phyloP scores from a whole-genome alignment of 495 filamentous ascomycete species.

The Thermochaetoides thermophila region DNA sequence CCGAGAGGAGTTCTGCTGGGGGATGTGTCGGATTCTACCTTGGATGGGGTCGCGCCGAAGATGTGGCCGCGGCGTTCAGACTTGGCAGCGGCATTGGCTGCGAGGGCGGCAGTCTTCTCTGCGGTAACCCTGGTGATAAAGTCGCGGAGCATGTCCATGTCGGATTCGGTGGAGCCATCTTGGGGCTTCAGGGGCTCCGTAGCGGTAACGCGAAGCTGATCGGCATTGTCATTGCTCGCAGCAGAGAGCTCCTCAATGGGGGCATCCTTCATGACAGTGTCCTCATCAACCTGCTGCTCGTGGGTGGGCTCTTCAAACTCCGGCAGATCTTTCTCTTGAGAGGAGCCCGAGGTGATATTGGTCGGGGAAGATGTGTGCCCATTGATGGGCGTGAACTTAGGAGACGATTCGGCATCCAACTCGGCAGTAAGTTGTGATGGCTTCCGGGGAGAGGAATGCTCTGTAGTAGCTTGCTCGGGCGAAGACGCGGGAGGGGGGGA shows the following conservation, averaged over 20 bases:
- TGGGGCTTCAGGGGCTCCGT: no score
- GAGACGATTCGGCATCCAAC: no score
- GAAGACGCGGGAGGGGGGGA: no score
- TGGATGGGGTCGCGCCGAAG: constrained; percentile 12
- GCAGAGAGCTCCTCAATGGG: no score
- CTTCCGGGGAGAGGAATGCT: no score
- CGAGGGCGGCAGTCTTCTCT: constrained; percentile 26
- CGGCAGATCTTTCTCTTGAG: constrained; percentile 4
- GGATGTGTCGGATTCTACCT: constrained; percentile 14
- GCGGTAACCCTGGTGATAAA: constrained; percentile 32
- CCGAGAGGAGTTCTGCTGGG: constrained; percentile 22
- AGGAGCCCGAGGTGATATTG: neutral
- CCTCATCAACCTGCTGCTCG: constrained; percentile 7
- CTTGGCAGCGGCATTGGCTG: constrained; percentile 14
- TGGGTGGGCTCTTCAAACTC: constrained; percentile 2
- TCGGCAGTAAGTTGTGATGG: no score
- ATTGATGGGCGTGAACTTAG: constrained; percentile 24
- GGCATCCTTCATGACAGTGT: neutral
- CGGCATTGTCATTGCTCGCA: no score
- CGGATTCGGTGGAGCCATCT: no score
- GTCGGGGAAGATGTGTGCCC: constrained; percentile 11
- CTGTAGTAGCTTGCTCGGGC: no score
- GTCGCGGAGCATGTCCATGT: constrained; percentile 30
- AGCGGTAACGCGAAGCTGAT: no score
- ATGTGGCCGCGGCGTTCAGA: constrained; percentile 9